Evolutionary conservation across 495 filamentous ascomycete species (phyloP).

Genomic region (Xylaria flabelliformis): DNA sequence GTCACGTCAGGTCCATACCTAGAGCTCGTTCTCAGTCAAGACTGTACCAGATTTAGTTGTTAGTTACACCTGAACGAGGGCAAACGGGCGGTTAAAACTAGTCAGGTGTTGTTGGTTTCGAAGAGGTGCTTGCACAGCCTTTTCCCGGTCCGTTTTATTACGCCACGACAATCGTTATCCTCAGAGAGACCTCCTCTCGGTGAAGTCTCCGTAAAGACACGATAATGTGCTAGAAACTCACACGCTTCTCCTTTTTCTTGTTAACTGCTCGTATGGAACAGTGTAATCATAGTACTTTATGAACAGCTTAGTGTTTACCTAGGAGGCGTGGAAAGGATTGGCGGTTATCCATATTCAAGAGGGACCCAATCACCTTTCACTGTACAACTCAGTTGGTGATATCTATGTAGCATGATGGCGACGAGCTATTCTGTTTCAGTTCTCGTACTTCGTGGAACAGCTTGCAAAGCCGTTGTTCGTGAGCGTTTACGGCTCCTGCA

Average conservation of each 20-base stretch:
- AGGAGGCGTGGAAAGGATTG: neutral
- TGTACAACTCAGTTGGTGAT: neutral
- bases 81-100: neutral
- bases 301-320: neutral
- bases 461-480: neutral
- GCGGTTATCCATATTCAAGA: neutral
- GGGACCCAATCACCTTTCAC: neutral
- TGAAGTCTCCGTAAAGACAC: neutral
- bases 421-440: neutral
- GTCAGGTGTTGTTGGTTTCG: neutral
- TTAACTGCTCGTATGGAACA: neutral
- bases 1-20: neutral
- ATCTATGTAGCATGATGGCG: neutral
- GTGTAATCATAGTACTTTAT: neutral
- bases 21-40: neutral
- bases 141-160: neutral
- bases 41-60: neutral
- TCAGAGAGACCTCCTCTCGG: neutral
- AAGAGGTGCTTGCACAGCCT: neutral
- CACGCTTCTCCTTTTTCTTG: neutral
- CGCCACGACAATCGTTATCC: neutral
- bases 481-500: neutral
- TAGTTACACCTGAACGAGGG: neutral
- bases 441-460: neutral
- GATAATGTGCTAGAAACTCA: neutral